phyloP scores from a whole-genome alignment of 345 rosid genomes.

The Nephelium lappaceum region DNA sequence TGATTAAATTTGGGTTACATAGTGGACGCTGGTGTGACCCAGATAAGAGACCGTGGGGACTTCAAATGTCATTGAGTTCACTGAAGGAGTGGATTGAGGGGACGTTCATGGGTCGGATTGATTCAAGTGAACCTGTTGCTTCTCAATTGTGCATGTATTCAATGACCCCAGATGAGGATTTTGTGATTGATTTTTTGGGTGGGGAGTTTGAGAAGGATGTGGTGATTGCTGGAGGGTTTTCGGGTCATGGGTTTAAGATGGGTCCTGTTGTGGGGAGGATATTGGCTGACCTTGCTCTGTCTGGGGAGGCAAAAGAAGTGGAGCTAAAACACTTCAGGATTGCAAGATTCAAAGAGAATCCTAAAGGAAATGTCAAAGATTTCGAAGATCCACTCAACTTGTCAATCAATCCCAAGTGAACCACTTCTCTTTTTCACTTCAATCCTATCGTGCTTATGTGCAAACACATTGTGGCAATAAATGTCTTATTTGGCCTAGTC shows the following conservation, averaged over 20 bases:
- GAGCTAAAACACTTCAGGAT: conserved; percentile 60
- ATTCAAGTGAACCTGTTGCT: conserved; percentile 50
- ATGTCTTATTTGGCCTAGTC: too few relatives aligned
- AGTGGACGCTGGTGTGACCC: conserved; percentile 77
- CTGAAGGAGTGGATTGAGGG: conserved; percentile 68
- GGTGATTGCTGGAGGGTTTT: conserved; percentile 75
- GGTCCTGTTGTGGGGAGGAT: conserved; percentile 73
- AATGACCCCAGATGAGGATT: conserved; percentile 86
- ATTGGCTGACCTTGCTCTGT: conserved; percentile 57
- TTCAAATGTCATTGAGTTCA: conserved; percentile 32
- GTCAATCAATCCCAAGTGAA: not conserved
- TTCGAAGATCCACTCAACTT: conserved; percentile 46
- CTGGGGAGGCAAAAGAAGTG: conserved; percentile 54
- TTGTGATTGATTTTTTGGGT: conserved; percentile 73
- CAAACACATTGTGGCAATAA: too few relatives aligned
- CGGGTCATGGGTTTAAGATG: conserved; percentile 97
- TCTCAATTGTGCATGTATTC: conserved; percentile 81
- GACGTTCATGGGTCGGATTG: conserved; percentile 66
- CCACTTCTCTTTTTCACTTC: too few relatives aligned
- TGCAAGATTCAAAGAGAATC: conserved; percentile 57
- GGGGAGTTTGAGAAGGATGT: conserved; percentile 81
- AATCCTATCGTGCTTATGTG: too few relatives aligned
- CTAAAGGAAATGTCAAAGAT: conserved; percentile 62
- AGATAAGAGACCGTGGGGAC: conserved; percentile 80
- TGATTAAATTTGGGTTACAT: conserved; percentile 66